Conservation (phyloP, 345 rosid genomes). For the Gossypium australe region DNA sequence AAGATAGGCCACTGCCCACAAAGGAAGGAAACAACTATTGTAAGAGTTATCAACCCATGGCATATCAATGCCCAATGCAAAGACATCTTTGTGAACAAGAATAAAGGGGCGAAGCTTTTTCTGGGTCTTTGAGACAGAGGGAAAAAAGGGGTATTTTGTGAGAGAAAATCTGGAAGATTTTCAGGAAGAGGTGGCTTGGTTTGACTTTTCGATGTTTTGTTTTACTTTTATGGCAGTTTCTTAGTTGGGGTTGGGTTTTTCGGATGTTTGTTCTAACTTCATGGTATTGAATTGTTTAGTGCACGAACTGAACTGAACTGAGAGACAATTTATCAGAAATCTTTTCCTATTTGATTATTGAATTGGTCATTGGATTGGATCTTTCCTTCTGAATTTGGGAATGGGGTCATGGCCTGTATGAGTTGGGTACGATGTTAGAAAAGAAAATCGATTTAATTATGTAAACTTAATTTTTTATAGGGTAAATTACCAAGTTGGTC, state of each 20-base stretch:
- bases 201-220: background rate
- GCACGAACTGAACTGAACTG: background rate
- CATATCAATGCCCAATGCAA: conserved; percentile 63
- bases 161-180: background rate
- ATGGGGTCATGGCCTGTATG: background rate
- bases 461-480: too few species aligned
- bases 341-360: background rate
- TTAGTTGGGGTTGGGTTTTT: background rate
- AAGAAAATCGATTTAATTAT: too few species aligned
- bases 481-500: too few species aligned
- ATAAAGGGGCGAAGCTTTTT: background rate
- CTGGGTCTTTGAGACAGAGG: background rate
- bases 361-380: background rate
- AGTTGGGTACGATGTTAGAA: too few species aligned
- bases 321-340: background rate
- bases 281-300: background rate
- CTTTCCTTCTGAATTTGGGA: background rate
- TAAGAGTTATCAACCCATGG: conserved; percentile 59
- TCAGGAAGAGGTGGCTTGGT: background rate
- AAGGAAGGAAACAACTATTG: conserved; percentile 67
- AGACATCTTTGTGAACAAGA: background rate
- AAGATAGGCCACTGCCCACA: conserved; percentile 99
- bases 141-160: background rate
- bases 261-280: background rate
- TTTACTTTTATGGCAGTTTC: background rate